A percentile compares a stretch with the other conserved stretches of the same genome.
phyloP scores from a whole-genome alignment of 2,329 filamentous ascomycete species.

The Apiospora kogelbergensis region DNA sequence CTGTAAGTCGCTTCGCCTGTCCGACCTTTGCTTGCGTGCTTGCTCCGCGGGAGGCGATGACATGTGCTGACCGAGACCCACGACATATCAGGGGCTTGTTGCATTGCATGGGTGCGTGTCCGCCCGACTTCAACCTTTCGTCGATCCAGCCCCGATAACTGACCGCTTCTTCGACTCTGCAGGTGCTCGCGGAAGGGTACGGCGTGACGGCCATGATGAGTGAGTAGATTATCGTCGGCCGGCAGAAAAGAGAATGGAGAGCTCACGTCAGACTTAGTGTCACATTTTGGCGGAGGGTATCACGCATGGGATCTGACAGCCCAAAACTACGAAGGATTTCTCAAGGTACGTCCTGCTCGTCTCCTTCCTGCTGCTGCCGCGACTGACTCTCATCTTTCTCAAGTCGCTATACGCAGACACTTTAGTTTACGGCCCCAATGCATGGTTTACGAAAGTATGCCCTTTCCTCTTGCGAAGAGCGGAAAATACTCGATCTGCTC shows the following conservation, averaged over 20 bases:
- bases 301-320: not conserved
- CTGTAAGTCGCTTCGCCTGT: not conserved
- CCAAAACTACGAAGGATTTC: conserved; percentile 3
- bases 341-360: not conserved
- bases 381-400: not conserved
- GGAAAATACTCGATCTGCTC: too few relatives aligned
- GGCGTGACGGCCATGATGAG: not conserved
- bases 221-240: not conserved
- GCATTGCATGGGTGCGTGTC: not conserved
- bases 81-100: not conserved
- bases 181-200: conserved; percentile 1
- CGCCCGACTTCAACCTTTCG: not conserved
- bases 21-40: not conserved
- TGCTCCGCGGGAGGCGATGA: not conserved
- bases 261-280: not conserved
- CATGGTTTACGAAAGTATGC: conserved; percentile 9
- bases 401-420: conserved; percentile 1
- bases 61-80: not conserved
- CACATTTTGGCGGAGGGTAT: not conserved
- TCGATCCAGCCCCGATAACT: not conserved
- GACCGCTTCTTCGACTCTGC: not conserved
- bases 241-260: not conserved
- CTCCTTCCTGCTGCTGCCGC: too few relatives aligned
- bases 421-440: not conserved
- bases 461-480: not conserved